These are phyloP conservation scores for Chaetoceros muelleri DNA, from an alignment of 108 stramenopile genomes.

Conservation along the genomic window DNA sequence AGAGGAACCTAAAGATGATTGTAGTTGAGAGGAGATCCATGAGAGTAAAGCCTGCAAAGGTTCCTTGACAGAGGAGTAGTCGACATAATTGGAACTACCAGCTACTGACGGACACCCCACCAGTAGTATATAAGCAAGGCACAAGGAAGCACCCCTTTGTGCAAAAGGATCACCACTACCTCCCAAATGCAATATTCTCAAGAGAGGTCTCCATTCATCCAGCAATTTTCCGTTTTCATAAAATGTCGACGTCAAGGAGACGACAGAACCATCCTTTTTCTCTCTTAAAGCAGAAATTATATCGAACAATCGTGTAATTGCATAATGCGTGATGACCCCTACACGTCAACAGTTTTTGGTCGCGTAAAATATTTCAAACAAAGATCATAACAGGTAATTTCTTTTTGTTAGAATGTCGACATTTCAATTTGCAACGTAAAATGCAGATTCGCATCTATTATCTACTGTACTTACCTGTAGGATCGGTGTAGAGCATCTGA, in stretches of 20 bases:
- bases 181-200: slow-evolving; percentile 27
- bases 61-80: slow-evolving; percentile 30
- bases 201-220: slow-evolving; percentile 32
- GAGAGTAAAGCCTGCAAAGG: slow-evolving; percentile 46
- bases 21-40: slow-evolving; percentile 62
- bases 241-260: slow-evolving; percentile 23
- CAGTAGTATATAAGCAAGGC: slow-evolving; percentile 34
- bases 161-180: slow-evolving; percentile 38
- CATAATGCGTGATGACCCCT: slow-evolving; percentile 73
- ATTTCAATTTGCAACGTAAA: too few relatives aligned
- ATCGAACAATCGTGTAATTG: slow-evolving; percentile 60
- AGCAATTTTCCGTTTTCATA: slow-evolving; percentile 31
- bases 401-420: too few relatives aligned
- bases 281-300: slow-evolving; percentile 43
- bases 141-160: slow-evolving; percentile 35
- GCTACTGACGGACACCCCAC: slow-evolving; percentile 25
- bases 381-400: too few relatives aligned
- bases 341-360: too few relatives aligned
- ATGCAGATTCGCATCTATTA: too few relatives aligned
- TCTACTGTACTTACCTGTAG: slow-evolving; percentile 1
- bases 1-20: slow-evolving; percentile 34
- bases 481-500: slow-evolving; percentile 40
- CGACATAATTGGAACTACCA: slow-evolving; percentile 8
- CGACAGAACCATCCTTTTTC: slow-evolving; percentile 17
- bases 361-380: too few relatives aligned